phyloP scores from a whole-genome alignment of 2,329 filamentous ascomycete genomes.

The Pseudogymnoascus verrucosus region DNA sequence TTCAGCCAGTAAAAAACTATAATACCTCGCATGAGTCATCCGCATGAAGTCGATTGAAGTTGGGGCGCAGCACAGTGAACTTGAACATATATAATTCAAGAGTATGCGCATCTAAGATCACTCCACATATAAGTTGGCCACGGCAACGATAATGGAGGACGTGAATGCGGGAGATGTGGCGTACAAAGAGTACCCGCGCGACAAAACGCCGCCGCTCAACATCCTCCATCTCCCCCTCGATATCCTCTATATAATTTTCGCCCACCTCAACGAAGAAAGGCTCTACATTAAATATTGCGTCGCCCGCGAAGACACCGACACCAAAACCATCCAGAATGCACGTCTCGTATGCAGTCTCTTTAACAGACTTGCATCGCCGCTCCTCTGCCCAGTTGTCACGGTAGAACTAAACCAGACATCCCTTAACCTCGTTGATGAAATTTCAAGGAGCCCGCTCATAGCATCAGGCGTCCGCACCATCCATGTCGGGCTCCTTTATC shows the following conservation, averaged over 20 bases:
- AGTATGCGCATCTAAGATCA: not conserved
- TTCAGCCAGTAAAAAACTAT: not conserved
- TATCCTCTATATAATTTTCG: constrained; percentile 4
- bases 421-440: not conserved
- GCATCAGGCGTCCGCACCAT: not conserved
- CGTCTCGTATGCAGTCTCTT: constrained; percentile 4
- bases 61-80: not conserved
- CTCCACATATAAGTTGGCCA: not conserved
- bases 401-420: constrained; percentile 1
- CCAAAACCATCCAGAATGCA: not conserved
- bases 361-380: not conserved
- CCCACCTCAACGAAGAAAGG: not conserved
- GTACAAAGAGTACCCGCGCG: not conserved
- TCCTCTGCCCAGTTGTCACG: not conserved
- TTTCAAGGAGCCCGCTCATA: not conserved
- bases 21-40: not conserved
- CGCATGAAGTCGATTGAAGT: not conserved
- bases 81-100: not conserved
- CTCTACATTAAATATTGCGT: not conserved
- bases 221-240: constrained; percentile 4
- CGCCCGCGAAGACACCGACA: not conserved
- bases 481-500: not conserved
- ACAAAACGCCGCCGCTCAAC: not conserved
- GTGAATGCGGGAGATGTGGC: not conserved
- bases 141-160: not conserved